These are phyloP conservation scores for Falciphora oryzae DNA, from an alignment of 2,329 filamentous ascomycete species.

Conservation along the genomic window DNA sequence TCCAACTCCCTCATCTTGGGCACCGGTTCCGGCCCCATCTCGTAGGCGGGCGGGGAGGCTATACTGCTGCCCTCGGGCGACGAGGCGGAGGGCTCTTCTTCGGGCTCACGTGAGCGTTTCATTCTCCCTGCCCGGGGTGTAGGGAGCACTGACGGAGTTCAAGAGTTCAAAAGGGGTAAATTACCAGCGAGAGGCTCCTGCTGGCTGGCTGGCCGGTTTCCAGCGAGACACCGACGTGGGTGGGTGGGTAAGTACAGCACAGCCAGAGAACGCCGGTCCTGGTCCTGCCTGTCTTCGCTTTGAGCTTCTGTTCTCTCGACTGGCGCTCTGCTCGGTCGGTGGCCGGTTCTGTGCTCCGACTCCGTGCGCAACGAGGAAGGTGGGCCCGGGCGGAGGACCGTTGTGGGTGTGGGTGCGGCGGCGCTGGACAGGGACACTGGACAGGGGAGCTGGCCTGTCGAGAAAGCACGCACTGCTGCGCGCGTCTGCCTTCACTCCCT, in stretches of 20 bases:
- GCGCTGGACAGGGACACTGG: neutral
- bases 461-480: neutral
- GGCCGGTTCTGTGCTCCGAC: neutral
- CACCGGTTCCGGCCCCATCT: slow-evolving; percentile 12
- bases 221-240: too few relatives aligned
- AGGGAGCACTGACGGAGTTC: neutral
- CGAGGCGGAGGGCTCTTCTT: slow-evolving; percentile 28
- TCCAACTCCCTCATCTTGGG: slow-evolving; percentile 55
- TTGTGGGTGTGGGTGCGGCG: neutral
- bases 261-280: neutral
- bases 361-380: neutral
- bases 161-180: neutral
- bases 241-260: neutral
- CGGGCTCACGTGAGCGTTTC: slow-evolving; percentile 59
- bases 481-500: neutral
- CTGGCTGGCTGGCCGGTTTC: neutral
- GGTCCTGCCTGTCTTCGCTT: neutral
- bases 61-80: neutral
- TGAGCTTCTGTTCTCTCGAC: neutral
- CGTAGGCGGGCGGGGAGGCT: slow-evolving; percentile 2
- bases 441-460: neutral
- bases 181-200: neutral
- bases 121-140: slow-evolving; percentile 26
- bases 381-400: too few relatives aligned
- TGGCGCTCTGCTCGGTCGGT: neutral